These are phyloP conservation scores for Ceriops tagal DNA, from an alignment of 345 rosid genomes.

Conservation along the genomic window DNA sequence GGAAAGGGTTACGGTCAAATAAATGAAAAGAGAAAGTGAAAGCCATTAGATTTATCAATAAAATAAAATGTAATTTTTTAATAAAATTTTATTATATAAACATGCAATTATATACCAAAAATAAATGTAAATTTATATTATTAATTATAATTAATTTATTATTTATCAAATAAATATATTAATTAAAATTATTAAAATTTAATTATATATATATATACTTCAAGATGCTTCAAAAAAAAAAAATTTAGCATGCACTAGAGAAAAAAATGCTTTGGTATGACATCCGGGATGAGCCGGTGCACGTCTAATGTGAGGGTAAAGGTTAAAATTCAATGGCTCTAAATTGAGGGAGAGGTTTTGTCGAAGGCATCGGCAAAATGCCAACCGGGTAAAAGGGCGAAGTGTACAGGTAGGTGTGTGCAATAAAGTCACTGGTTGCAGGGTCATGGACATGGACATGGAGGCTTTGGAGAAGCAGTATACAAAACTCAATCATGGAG, in stretches of 20 bases:
- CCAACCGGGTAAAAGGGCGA: background rate
- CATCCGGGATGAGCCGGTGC: slow-evolving; percentile 3
- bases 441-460: background rate
- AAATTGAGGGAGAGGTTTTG: background rate
- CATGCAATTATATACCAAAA: no score
- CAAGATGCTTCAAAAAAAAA: no score
- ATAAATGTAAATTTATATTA: no score
- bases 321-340: background rate
- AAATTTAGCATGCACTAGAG: background rate
- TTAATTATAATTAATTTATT: no score
- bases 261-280: background rate
- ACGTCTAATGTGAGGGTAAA: background rate
- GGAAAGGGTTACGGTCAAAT: slow-evolving; percentile 41
- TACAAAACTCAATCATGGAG: slow-evolving; percentile 66
- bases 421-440: no score
- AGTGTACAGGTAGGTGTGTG: background rate
- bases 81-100: no score
- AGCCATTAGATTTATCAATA: background rate
- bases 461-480: slow-evolving; percentile 57
- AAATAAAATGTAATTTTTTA: no score
- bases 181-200: no score
- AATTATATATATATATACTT: no score
- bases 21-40: slow-evolving; percentile 7
- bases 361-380: background rate
- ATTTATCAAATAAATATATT: no score